phyloP scores from a whole-genome alignment of 257 asterid genomes.

The Linderniella brevidens region DNA sequence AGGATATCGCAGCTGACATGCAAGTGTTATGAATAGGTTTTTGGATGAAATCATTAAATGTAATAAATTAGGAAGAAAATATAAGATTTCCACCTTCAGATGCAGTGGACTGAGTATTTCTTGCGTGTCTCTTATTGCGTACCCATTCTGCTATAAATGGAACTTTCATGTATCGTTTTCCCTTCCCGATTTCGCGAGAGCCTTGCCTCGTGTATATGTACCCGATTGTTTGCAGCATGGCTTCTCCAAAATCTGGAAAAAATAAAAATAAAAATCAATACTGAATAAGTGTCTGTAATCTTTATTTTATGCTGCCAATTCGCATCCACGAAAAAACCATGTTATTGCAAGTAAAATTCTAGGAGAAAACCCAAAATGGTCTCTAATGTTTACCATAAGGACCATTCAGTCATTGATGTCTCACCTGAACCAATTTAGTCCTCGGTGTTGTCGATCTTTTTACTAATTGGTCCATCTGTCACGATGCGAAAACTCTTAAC shows the following conservation, averaged over 20 bases:
- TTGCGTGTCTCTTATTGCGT: conserved; percentile 56
- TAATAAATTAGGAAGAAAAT: neutral
- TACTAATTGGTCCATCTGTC: too few species aligned
- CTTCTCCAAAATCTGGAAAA: conserved; percentile 76
- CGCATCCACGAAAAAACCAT: too few species aligned
- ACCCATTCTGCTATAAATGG: conserved; percentile 84
- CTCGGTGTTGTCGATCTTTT: too few species aligned
- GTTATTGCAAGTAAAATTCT: too few species aligned
- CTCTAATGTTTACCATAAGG: too few species aligned
- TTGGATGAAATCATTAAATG: neutral
- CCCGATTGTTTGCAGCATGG: conserved; percentile 72
- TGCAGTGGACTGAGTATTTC: conserved; percentile 54
- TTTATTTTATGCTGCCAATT: too few species aligned
- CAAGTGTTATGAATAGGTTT: conserved; percentile 2
- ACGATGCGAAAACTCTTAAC: too few species aligned
- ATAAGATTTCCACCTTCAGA: conserved; percentile 49
- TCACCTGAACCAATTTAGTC: too few species aligned
- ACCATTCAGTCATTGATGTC: too few species aligned
- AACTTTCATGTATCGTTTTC: conserved; percentile 62
- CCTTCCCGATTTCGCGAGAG: conserved; percentile 62
- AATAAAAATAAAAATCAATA: too few species aligned
- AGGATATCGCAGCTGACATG: conserved; percentile 44
- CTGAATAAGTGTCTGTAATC: too few species aligned
- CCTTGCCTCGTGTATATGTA: conserved; percentile 82
- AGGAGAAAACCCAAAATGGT: too few species aligned